Evolutionary conservation across 768 basidiomycete genomes (phyloP), one percentile per base, ranked within the genome.

Genomic region (Phaffia australis): DNA sequence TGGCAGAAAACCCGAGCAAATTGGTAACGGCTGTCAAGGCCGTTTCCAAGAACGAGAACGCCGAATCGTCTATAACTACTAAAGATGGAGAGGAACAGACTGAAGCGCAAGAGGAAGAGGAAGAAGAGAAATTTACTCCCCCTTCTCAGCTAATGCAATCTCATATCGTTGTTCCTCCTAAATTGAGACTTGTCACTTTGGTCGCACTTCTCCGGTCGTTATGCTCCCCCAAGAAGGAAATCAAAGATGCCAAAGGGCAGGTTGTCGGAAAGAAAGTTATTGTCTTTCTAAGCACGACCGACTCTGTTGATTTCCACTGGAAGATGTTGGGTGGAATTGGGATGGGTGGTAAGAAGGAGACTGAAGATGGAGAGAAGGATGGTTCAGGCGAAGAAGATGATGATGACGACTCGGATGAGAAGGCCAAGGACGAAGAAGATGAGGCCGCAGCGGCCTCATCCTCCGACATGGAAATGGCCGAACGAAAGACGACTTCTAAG

Each of bases 261-360:
- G 61, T 35, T 25, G 54, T 52, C 23, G 82, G 82, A 15, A 80
- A 81, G 51, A 90, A 88, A 76, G 83, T 95, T 64, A 90, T 99
- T 56, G 90, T 99, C 6, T 99, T 99, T 77, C 79, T 99, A 69
- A 94, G 88, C 71, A 97, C 91, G 72, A 98, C 92, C 6, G 94
- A 97, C 76, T 93, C 95, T 2, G 95, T 99, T 21, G 94, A 99
- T 75, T 97, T 90, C 73, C 91, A 94, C 74, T 98, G 90, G 89
- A 83, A 81, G 59, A 78, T 97, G 25, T 77, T 98, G 0, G 87
- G 85, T 0, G 83, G 84, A 5, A 79, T 88, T 23, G 72, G 77
- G 6, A 92, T 94, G 87, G 83, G 80, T 9, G 77, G 71, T 1
- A 73, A 71, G 11, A 65, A 73, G 30, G 66, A 64, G 2, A 71